These are phyloP conservation scores for Monilinia fructigena DNA, from an alignment of 2,329 filamentous ascomycete species.

Conservation along the genomic window DNA sequence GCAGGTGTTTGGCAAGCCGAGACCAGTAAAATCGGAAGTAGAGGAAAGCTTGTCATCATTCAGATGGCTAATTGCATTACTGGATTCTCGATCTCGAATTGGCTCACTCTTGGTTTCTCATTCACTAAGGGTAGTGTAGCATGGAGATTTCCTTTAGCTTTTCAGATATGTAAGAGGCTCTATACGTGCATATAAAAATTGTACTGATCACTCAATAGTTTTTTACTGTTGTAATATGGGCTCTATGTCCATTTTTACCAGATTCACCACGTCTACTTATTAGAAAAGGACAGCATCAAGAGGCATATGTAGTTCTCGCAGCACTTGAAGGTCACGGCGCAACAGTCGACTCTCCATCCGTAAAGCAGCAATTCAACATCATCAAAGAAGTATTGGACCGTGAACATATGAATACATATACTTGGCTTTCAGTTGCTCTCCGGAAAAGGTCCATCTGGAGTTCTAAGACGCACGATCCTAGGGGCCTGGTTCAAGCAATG, in stretches of 20 bases:
- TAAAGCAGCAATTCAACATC: conserved; percentile 54
- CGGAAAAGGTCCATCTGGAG: conserved; percentile 48
- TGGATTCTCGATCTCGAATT: conserved; percentile 49
- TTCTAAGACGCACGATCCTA: conserved; percentile 53
- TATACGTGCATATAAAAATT: too few relatives aligned
- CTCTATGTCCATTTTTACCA: conserved; percentile 52
- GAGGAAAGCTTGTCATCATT: conserved; percentile 60
- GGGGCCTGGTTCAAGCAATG: conserved; percentile 51
- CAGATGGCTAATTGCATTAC: conserved; percentile 57
- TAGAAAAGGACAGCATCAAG: conserved; percentile 46
- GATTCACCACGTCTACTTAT: conserved; percentile 52
- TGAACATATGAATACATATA: conserved; percentile 42
- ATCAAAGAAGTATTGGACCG: conserved; percentile 43
- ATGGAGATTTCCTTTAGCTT: conserved; percentile 63
- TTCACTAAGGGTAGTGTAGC: conserved; percentile 48
- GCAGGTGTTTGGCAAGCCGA: conserved; percentile 62
- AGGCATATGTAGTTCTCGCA: conserved; percentile 47
- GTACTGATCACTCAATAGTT: conserved; percentile 41
- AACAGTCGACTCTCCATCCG: conserved; percentile 41
- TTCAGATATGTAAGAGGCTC: conserved; percentile 44
- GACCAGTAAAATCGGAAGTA: conserved; percentile 55
- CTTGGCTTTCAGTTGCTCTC: conserved; percentile 43
- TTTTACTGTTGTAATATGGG: conserved; percentile 59
- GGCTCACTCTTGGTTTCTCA: conserved; percentile 59
- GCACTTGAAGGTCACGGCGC: conserved; percentile 37